A percentile compares a stretch with the other conserved stretches of the same genome.
Evolutionary conservation across 1,139 yeast species (phyloP).

Genomic region (Geotrichum klebahnii): DNA sequence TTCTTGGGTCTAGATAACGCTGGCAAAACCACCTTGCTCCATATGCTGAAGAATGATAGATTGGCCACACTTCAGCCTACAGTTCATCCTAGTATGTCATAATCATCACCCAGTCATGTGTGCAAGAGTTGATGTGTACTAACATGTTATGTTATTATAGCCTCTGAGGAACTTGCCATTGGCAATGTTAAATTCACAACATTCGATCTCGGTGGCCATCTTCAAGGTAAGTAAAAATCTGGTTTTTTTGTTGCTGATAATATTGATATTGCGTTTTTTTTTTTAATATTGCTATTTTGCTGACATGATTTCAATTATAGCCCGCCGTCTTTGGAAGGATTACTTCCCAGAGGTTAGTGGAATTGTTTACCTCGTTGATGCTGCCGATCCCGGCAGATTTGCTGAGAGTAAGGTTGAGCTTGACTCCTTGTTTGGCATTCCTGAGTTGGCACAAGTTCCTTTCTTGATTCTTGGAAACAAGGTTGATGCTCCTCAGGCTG

Average conservation of each 20-base stretch:
- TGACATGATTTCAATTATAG: conserved; percentile 36
- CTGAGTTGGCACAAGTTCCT: conserved; percentile 84
- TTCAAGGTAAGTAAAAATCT: conserved; percentile 49
- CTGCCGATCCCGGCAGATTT: conserved; percentile 93
- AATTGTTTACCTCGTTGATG: conserved; percentile 92
- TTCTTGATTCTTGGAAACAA: conserved; percentile 93
- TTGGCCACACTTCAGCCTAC: conserved; percentile 97
- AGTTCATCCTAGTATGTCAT: conserved; percentile 65
- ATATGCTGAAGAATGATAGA: conserved; percentile 96
- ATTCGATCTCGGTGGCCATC: conserved; percentile 97
- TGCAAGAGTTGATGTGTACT: neutral
- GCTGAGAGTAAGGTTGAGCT: conserved; percentile 92
- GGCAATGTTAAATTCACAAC: conserved; percentile 97
- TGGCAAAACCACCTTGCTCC: conserved; percentile 94
- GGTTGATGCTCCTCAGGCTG: conserved; percentile 91
- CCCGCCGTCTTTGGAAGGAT: conserved; percentile 98
- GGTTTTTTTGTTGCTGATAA: neutral
- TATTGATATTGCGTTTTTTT: neutral
- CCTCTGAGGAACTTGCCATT: conserved; percentile 95
- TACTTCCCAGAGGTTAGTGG: conserved; percentile 99
- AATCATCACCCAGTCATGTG: neutral
- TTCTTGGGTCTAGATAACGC: conserved; percentile 97
- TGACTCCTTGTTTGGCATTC: conserved; percentile 86
- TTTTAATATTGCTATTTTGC: neutral
- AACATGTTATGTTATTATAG: conserved; percentile 34